Evolutionary conservation across 2,329 filamentous ascomycete genomes (phyloP).

Genomic region (Cryphonectria naterciae): DNA sequence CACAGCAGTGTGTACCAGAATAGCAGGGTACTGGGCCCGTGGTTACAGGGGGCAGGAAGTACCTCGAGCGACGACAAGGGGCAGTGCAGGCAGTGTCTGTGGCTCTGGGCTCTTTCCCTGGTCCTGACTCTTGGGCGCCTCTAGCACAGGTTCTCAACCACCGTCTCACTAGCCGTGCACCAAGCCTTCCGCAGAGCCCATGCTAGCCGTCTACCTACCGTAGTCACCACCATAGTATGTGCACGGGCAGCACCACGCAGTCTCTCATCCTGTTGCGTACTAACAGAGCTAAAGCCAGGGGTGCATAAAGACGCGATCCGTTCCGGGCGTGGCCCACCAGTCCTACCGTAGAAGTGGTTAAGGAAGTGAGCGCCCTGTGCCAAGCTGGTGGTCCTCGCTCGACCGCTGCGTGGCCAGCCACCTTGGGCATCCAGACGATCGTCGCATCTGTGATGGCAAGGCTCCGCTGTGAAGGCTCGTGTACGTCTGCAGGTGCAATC

Average conservation of each 20-base stretch:
- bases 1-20: neutral
- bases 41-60: neutral
- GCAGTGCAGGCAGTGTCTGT: neutral
- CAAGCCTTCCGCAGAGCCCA: neutral
- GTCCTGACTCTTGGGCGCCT: neutral
- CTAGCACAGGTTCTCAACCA: neutral
- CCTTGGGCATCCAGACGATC: neutral
- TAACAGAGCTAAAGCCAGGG: conserved; percentile 17
- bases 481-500: neutral
- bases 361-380: neutral
- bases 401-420: neutral
- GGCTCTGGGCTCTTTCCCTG: neutral
- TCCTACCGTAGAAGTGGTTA: neutral
- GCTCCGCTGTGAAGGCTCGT: conserved; percentile 1
- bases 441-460: neutral
- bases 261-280: neutral
- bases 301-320: conserved; percentile 14
- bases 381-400: conserved; percentile 2
- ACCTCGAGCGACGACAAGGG: neutral
- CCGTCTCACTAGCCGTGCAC: neutral
- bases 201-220: neutral
- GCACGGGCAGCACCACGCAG: neutral
- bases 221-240: neutral
- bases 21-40: neutral
- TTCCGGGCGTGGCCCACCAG: conserved; percentile 4